These are phyloP conservation scores for Coprinellus micaceus DNA, from an alignment of 768 basidiomycete genomes.

Conservation along the genomic window DNA sequence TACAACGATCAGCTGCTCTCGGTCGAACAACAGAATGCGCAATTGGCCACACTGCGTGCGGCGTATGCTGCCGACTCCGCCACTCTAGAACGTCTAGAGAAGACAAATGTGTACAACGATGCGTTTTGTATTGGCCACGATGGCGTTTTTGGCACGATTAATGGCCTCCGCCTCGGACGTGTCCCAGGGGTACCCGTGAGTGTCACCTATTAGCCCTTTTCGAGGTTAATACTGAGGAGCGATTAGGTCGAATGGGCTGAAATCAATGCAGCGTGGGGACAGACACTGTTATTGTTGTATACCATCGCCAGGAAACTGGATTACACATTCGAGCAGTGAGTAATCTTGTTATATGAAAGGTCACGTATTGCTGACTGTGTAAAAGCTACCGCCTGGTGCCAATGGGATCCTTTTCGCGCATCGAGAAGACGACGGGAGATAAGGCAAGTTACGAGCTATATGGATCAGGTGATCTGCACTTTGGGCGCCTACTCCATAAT, in stretches of 20 bases:
- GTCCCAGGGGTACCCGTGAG: conserved; percentile 78
- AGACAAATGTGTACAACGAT: conserved; percentile 94
- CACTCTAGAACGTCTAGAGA: conserved; percentile 79
- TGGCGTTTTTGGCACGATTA: conserved; percentile 96
- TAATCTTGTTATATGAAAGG: conserved; percentile 4
- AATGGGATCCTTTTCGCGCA: conserved; percentile 91
- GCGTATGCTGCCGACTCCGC: conserved; percentile 76
- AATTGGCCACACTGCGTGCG: conserved; percentile 68
- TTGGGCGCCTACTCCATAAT: conserved; percentile 88
- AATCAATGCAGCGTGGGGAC: conserved; percentile 98
- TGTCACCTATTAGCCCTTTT: conserved; percentile 10
- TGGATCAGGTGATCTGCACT: conserved; percentile 88
- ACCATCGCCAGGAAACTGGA: conserved; percentile 91
- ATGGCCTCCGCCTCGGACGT: conserved; percentile 87
- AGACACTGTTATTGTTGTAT: conserved; percentile 86
- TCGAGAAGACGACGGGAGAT: conserved; percentile 79
- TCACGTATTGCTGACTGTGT: neutral
- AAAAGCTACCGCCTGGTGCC: conserved; percentile 84
- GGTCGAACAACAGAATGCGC: conserved; percentile 62
- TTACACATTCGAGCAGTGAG: conserved; percentile 81
- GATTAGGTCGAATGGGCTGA: conserved; percentile 93
- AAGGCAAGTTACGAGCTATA: conserved; percentile 89
- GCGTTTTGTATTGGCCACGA: conserved; percentile 95
- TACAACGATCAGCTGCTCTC: conserved; percentile 71
- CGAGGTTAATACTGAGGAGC: conserved; percentile 12